Conservation (phyloP, 306 rosid species). For the Acacia melanoxylon region DNA sequence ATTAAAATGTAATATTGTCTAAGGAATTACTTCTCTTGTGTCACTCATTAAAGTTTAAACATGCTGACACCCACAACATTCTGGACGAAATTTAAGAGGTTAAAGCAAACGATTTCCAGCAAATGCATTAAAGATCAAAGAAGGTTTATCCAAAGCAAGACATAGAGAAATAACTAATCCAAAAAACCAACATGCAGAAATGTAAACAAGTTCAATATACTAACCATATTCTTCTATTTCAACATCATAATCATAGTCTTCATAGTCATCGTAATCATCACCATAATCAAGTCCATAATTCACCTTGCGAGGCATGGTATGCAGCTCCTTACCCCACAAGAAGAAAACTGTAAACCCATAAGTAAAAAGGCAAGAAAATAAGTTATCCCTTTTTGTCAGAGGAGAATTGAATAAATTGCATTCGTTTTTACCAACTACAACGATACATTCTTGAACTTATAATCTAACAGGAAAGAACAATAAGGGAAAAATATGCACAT, state of each 20-base stretch:
- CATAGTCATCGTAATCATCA: not conserved
- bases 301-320: constrained; percentile 83
- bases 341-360: constrained; percentile 34
- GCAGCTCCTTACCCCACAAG: constrained; percentile 25
- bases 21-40: not conserved
- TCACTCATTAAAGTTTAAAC: not conserved
- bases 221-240: constrained; percentile 57
- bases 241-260: constrained; percentile 37
- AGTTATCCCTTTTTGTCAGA: not conserved
- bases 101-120: not conserved
- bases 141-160: not conserved
- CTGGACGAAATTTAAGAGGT: not conserved
- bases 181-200: not conserved
- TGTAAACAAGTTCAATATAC: constrained; percentile 20
- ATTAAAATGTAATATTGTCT: no score
- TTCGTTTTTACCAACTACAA: not conserved
- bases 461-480: not conserved
- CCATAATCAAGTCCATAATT: constrained; percentile 66
- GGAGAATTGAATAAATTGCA: not conserved
- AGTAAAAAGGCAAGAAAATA: not conserved
- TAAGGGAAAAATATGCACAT: not conserved
- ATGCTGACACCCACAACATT: not conserved
- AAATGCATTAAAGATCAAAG: not conserved
- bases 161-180: no score
- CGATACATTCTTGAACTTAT: not conserved